Evolutionary conservation across 2,329 filamentous ascomycete genomes (phyloP).

Genomic region (Amphichorda felina): DNA sequence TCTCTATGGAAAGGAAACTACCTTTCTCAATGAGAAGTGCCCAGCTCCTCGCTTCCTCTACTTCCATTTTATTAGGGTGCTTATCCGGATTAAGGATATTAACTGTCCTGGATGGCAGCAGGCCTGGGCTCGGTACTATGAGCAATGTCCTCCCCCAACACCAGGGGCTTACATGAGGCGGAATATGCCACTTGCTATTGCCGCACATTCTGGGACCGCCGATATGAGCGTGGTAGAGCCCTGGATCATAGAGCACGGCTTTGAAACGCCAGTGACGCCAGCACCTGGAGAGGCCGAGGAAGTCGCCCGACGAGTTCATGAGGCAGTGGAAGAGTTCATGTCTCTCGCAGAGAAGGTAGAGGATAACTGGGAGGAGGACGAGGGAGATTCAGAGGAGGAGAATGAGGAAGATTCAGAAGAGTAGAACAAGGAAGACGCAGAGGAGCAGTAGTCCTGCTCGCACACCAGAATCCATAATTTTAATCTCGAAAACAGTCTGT

Average conservation of each 20-base stretch:
- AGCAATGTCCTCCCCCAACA: conserved; percentile 9
- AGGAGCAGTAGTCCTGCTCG: too few relatives aligned
- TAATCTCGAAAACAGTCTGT: too few relatives aligned
- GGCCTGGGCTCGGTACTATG: conserved; percentile 9
- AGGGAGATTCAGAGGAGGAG: too few relatives aligned
- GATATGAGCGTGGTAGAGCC: background rate
- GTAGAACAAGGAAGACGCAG: too few relatives aligned
- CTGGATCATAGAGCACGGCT: background rate
- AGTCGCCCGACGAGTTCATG: background rate
- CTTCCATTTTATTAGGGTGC: conserved; percentile 12
- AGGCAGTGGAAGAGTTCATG: too few relatives aligned
- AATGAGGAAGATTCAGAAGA: too few relatives aligned
- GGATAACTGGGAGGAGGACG: too few relatives aligned
- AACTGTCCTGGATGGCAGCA: conserved; percentile 6
- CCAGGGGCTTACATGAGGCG: conserved; percentile 9
- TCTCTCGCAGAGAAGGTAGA: too few relatives aligned
- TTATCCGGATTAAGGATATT: conserved; percentile 8
- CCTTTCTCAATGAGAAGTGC: conserved; percentile 7
- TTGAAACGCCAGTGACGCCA: background rate
- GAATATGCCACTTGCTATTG: conserved; percentile 8
- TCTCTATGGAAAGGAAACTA: conserved; percentile 3
- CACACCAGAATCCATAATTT: too few relatives aligned
- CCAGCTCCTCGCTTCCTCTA: conserved; percentile 10
- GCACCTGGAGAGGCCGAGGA: background rate
- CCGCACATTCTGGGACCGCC: background rate